A percentile compares a stretch with the other conserved stretches of the same genome.
phyloP scores from a whole-genome alignment of 768 basidiomycete genomes.

The Pholiota molesta region DNA sequence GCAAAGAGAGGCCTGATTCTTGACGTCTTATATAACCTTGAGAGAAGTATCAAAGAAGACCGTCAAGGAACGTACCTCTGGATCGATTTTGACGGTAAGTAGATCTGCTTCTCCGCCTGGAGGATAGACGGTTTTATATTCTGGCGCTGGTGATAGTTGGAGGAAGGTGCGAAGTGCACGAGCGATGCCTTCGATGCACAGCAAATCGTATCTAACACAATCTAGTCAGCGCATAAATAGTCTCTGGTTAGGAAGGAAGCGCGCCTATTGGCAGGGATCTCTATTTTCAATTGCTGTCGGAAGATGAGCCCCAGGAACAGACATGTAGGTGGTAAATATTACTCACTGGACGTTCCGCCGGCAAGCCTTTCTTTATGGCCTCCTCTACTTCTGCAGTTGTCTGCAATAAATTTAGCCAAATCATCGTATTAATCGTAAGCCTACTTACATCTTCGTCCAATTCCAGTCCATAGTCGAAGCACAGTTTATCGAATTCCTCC shows the following conservation, averaged over 20 bases:
- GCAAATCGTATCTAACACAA: slow-evolving; percentile 83
- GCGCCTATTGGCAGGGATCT: slow-evolving; percentile 96
- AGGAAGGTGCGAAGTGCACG: slow-evolving; percentile 86
- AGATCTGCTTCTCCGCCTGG: slow-evolving; percentile 66
- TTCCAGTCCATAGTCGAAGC: slow-evolving; percentile 97
- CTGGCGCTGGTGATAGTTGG: slow-evolving; percentile 63
- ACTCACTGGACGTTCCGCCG: slow-evolving; percentile 81
- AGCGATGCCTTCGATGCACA: slow-evolving; percentile 96
- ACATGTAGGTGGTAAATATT: neutral
- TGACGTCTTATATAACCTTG: slow-evolving; percentile 53
- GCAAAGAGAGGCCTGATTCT: slow-evolving; percentile 91
- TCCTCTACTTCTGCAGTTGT: slow-evolving; percentile 89
- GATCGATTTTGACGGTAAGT: slow-evolving; percentile 66
- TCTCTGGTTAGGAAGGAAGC: neutral
- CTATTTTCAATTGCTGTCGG: slow-evolving; percentile 93
- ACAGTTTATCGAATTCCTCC: slow-evolving; percentile 92
- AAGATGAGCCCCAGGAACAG: slow-evolving; percentile 6
- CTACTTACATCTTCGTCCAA: slow-evolving; percentile 92
- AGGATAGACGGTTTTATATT: slow-evolving; percentile 76
- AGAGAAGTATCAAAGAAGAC: slow-evolving; percentile 2
- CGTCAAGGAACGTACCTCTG: slow-evolving; percentile 58
- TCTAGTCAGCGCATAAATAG: slow-evolving; percentile 12
- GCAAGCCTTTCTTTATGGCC: slow-evolving; percentile 80
- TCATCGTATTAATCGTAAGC: neutral
- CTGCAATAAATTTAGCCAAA: slow-evolving; percentile 40